These are phyloP conservation scores for Ustilago cynodontis DNA, from an alignment of 1,284 basidiomycete genomes.

Conservation along the genomic window DNA sequence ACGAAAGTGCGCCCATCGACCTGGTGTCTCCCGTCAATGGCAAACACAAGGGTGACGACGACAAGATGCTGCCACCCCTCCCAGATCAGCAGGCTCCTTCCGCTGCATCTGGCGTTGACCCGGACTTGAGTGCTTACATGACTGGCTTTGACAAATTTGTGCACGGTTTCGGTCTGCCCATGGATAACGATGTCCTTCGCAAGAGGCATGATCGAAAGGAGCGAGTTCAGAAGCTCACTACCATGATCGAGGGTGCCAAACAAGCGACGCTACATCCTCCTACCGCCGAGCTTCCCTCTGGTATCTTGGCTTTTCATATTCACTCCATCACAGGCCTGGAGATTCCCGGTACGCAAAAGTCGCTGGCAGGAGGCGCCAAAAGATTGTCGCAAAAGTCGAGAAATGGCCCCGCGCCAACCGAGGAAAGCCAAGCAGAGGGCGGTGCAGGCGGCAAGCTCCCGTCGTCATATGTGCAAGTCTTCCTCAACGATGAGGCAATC, in stretches of 20 bases:
- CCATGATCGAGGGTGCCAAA: constrained; percentile 55
- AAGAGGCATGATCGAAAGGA: constrained; percentile 52
- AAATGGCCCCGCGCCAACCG: constrained; percentile 28
- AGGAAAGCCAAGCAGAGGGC: constrained; percentile 51
- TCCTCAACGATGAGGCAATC: constrained; percentile 66
- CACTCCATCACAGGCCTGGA: constrained; percentile 61
- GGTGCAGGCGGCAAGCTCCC: constrained; percentile 52
- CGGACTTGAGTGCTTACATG: constrained; percentile 38
- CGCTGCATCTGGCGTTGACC: not conserved
- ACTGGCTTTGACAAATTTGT: constrained; percentile 63
- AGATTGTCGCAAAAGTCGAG: constrained; percentile 38
- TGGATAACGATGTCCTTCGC: constrained; percentile 52
- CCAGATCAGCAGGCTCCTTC: constrained; percentile 3
- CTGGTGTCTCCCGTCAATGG: constrained; percentile 35
- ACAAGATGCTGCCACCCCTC: constrained; percentile 27
- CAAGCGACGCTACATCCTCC: constrained; percentile 54
- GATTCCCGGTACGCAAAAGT: constrained; percentile 51
- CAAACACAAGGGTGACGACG: constrained; percentile 19
- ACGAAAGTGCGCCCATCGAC: constrained; percentile 27
- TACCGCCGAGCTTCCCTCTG: constrained; percentile 39
- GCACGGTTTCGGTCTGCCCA: constrained; percentile 54
- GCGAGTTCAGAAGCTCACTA: constrained; percentile 53
- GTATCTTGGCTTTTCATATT: constrained; percentile 65
- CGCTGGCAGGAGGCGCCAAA: constrained; percentile 39
- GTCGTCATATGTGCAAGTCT: constrained; percentile 63